These are phyloP conservation scores for Citrus sinensis DNA, from an alignment of 345 rosid genomes.

Conservation along the genomic window DVS_A1.0 CM039162.1:29366501-29367000, in stretches of 20 bases:
- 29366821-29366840: constrained; percentile 90
- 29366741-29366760: no score
- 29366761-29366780: no score
- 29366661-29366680: background rate
- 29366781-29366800: background rate
- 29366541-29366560: constrained; percentile 81
- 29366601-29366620: constrained; percentile 74
- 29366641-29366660: constrained; percentile 26
- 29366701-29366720: background rate
- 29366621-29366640: constrained; percentile 99
- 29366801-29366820: constrained; percentile 86
- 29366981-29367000: constrained; percentile 76
- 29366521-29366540: constrained; percentile 99
- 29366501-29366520: constrained; percentile 99
- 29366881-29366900: constrained; percentile 82
- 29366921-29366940: constrained; percentile 37
- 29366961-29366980: constrained; percentile 80
- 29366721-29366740: background rate
- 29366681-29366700: background rate
- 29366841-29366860: constrained; percentile 92
- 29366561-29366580: constrained; percentile 77
- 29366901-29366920: constrained; percentile 65
- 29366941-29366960: constrained; percentile 78
- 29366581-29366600: constrained; percentile 93
- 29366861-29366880: constrained; percentile 92